Percentiles rank a stretch among this genome's conserved stretches.
phyloP scores from a whole-genome alignment of 805 yeast species.

The Kodamaea laetipori region DNA sequence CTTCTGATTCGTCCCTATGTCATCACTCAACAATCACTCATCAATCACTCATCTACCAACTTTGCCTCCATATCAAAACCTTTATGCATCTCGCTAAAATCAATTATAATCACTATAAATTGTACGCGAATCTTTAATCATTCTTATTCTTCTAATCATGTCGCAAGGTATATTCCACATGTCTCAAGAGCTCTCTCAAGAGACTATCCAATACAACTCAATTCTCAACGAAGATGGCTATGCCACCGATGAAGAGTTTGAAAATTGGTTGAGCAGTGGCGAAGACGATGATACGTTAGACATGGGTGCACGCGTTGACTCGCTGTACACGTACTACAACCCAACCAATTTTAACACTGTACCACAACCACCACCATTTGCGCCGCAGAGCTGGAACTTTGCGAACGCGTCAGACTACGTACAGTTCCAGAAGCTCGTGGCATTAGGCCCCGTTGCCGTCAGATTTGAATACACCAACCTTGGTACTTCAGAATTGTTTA shows the following conservation, averaged over 20 bases:
- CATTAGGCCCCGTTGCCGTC: background rate
- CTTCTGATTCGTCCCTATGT: no score
- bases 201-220: slow-evolving; percentile 1
- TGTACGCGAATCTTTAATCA: no score
- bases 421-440: background rate
- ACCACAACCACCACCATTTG: background rate
- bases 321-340: background rate
- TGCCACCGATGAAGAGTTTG: background rate
- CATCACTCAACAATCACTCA: no score
- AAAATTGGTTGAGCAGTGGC: slow-evolving; percentile 1
- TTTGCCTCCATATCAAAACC: no score
- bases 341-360: background rate
- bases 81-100: no score
- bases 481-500: background rate
- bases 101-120: no score
- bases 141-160: no score
- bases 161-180: background rate
- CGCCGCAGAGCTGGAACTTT: slow-evolving; percentile 1
- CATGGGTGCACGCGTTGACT: background rate
- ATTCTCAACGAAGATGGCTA: background rate
- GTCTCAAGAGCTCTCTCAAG: slow-evolving; percentile 3
- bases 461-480: background rate
- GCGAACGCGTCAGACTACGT: background rate
- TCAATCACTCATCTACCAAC: no score
- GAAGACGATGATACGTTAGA: background rate